phyloP scores from a whole-genome alignment of 108 stramenopile species.

The Skeletonema potamos region DNA sequence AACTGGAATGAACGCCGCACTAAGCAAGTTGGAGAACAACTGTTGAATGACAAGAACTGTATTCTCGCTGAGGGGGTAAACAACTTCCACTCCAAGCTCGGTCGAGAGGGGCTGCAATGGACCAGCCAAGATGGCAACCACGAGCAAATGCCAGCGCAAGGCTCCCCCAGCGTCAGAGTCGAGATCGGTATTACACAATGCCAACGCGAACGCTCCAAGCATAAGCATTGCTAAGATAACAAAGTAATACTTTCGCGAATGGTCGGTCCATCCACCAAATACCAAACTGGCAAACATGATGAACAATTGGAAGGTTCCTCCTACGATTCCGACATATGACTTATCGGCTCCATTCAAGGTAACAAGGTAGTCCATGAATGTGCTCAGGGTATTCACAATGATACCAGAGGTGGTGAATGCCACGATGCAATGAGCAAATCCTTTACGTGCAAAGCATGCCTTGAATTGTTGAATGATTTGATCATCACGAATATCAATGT shows the following conservation, averaged over 20 bases:
- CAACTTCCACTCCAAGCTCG: conserved; percentile 88
- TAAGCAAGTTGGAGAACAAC: conserved; percentile 85
- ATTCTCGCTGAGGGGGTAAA: conserved; percentile 85
- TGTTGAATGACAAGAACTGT: conserved; percentile 92
- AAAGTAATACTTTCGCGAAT: conserved; percentile 84
- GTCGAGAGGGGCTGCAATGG: conserved; percentile 90
- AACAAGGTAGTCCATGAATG: conserved; percentile 90
- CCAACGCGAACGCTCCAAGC: conserved; percentile 82
- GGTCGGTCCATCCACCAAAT: conserved; percentile 80
- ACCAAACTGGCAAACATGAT: conserved; percentile 91
- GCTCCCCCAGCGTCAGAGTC: conserved; percentile 74
- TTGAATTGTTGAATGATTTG: conserved; percentile 73
- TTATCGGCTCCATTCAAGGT: conserved; percentile 79
- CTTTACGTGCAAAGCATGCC: conserved; percentile 78
- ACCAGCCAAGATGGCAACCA: conserved; percentile 83
- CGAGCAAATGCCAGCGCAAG: conserved; percentile 69
- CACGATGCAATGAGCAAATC: conserved; percentile 81
- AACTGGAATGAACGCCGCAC: conserved; percentile 84
- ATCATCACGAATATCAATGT: conserved; percentile 88
- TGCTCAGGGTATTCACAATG: conserved; percentile 88
- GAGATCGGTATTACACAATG: conserved; percentile 82
- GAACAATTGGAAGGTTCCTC: conserved; percentile 81
- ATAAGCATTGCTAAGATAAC: conserved; percentile 81
- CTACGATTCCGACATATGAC: conserved; percentile 82
- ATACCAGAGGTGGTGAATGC: conserved; percentile 85